Percentiles rank a stretch among this genome's conserved stretches.
phyloP scores from a whole-genome alignment of 768 basidiomycete species.

The Mycena vulgaris region DNA sequence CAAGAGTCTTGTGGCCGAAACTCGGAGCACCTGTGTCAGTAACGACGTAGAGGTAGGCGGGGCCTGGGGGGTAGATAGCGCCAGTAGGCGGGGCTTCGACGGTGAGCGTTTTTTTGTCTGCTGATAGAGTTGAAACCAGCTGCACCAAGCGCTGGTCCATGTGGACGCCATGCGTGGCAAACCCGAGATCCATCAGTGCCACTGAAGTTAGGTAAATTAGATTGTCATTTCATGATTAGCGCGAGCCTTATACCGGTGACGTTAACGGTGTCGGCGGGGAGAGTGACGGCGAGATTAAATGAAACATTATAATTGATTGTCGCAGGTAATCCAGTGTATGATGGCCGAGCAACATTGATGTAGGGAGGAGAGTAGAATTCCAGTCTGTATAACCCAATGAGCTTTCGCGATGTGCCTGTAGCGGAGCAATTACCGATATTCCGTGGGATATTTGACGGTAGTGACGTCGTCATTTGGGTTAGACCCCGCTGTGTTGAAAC shows the following conservation, averaged over 20 bases:
- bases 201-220: constrained; percentile 44
- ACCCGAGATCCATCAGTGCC: constrained; percentile 58
- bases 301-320: constrained; percentile 54
- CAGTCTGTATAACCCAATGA: constrained; percentile 44
- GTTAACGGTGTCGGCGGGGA: constrained; percentile 47
- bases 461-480: constrained; percentile 58
- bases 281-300: constrained; percentile 52
- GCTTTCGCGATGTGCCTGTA: neutral
- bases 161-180: constrained; percentile 60
- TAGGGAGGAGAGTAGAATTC: constrained; percentile 61
- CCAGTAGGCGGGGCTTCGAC: constrained; percentile 54
- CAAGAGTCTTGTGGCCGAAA: constrained; percentile 49
- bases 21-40: constrained; percentile 54
- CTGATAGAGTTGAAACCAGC: constrained; percentile 51
- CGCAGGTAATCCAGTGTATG: constrained; percentile 51
- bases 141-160: constrained; percentile 57
- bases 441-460: constrained; percentile 44
- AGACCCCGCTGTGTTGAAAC: constrained; percentile 55
- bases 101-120: constrained; percentile 49
- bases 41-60: constrained; percentile 52
- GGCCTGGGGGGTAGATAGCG: constrained; percentile 58
- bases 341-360: constrained; percentile 55
- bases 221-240: neutral
- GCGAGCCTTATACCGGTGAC: constrained; percentile 47
- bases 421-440: constrained; percentile 48